Conservation (phyloP, 148 eudicot genomes). For the Arbutus unedo region DNA sequence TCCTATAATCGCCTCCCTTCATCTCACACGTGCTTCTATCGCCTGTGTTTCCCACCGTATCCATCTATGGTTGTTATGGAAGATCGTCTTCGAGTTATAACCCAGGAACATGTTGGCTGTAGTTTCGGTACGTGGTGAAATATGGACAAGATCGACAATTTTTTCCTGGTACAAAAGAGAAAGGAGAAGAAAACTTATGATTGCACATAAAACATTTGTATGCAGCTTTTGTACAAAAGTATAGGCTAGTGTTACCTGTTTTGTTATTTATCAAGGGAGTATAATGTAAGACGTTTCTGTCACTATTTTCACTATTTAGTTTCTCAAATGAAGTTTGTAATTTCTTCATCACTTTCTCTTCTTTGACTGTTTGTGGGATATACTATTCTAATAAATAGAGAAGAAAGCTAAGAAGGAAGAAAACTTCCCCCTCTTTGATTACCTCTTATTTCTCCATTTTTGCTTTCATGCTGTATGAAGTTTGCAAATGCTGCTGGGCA, state of each 20-base stretch:
- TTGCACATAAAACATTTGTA: conserved; percentile 27
- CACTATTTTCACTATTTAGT: background rate
- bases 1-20: conserved; percentile 61
- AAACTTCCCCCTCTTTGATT: background rate
- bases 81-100: conserved; percentile 53
- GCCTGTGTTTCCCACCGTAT: conserved; percentile 65
- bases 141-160: background rate
- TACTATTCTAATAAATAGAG: background rate
- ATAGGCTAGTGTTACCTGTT: conserved; percentile 12
- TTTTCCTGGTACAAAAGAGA: background rate
- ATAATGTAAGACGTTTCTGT: conserved; percentile 7
- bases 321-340: conserved; percentile 8
- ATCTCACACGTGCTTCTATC: conserved; percentile 90
- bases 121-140: conserved; percentile 82
- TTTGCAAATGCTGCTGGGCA: no score
- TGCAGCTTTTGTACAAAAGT: conserved; percentile 11
- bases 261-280: background rate
- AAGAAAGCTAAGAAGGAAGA: background rate
- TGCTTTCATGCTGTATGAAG: background rate
- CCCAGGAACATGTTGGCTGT: conserved; percentile 83
- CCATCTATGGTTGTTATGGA: conserved; percentile 48
- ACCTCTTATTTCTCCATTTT: background rate
- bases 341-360: background rate
- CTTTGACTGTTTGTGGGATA: background rate
- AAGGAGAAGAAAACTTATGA: background rate